phyloP scores from a whole-genome alignment of 768 basidiomycete genomes.

The Trametes cingulata region DNA sequence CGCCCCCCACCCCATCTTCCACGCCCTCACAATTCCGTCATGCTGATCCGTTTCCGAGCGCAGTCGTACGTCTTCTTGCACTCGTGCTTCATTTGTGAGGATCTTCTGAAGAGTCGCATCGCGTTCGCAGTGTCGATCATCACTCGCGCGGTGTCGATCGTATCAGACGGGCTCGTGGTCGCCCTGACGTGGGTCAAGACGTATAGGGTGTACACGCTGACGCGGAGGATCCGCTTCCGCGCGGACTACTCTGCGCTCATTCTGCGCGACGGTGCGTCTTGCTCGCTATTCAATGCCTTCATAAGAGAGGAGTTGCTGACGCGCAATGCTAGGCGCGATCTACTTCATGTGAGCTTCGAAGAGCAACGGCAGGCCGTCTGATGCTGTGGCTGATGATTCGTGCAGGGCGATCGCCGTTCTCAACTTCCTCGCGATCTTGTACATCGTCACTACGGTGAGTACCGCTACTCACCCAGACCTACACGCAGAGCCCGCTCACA shows the following conservation, averaged over 20 bases:
- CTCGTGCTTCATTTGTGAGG: background rate
- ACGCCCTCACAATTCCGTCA: background rate
- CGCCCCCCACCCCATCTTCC: background rate
- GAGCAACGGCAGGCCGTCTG: too few relatives aligned
- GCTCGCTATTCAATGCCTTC: background rate
- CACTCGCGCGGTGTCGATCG: slow-evolving; percentile 14
- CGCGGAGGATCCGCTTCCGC: background rate
- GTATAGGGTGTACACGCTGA: slow-evolving; percentile 3
- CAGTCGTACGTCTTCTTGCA: background rate
- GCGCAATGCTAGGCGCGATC: background rate
- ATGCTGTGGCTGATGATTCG: too few relatives aligned
- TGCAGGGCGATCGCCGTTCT: slow-evolving; percentile 10
- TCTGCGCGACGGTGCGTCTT: slow-evolving; percentile 13
- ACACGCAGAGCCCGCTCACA: background rate
- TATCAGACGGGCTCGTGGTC: slow-evolving; percentile 20
- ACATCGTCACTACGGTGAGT: slow-evolving; percentile 3
- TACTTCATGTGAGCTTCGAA: slow-evolving; percentile 14
- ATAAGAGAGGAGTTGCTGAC: background rate
- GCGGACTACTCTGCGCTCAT: slow-evolving; percentile 7
- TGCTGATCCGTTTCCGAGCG: background rate
- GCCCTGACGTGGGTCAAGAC: slow-evolving; percentile 21
- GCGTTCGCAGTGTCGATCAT: slow-evolving; percentile 12
- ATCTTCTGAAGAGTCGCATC: background rate
- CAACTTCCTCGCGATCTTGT: slow-evolving; percentile 14
- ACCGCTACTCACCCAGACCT: too few relatives aligned